Percentiles rank a stretch among this genome's conserved stretches.
Conservation (phyloP, 1,139 yeast species). For the Kodamaea arcana region DNA sequence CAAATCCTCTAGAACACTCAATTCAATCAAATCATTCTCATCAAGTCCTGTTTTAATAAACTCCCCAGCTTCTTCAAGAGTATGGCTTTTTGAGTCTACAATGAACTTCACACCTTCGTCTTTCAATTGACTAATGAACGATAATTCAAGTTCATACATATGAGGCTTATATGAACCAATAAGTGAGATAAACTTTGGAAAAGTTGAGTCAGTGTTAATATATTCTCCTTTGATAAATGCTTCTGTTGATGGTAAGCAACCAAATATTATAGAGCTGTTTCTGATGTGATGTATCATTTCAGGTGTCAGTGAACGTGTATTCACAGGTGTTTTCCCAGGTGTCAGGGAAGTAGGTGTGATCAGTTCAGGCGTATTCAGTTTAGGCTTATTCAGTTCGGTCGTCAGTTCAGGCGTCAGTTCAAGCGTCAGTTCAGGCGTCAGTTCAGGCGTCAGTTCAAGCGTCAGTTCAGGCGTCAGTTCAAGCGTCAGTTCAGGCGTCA, state of each 20-base stretch:
- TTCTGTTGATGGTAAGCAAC: constrained; percentile 55
- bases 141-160: constrained; percentile 60
- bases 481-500: no score
- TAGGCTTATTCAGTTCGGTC: no score
- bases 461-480: no score
- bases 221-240: constrained; percentile 40
- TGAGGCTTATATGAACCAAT: constrained; percentile 70
- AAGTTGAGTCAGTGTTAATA: constrained; percentile 25
- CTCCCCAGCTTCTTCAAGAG: constrained; percentile 63
- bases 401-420: no score
- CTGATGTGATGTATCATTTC: neutral
- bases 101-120: constrained; percentile 32
- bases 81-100: constrained; percentile 59
- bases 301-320: no score
- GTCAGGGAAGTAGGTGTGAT: no score
- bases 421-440: no score
- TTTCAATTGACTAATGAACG: constrained; percentile 30
- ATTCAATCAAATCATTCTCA: constrained; percentile 37
- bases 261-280: constrained; percentile 44
- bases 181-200: constrained; percentile 47
- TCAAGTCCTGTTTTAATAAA: constrained; percentile 42
- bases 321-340: no score
- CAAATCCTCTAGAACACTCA: constrained; percentile 31
- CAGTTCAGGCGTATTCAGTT: no score
- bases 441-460: no score